phyloP scores from a whole-genome alignment of 2,329 filamentous ascomycete genomes.

The Phialophora expanda region DNA sequence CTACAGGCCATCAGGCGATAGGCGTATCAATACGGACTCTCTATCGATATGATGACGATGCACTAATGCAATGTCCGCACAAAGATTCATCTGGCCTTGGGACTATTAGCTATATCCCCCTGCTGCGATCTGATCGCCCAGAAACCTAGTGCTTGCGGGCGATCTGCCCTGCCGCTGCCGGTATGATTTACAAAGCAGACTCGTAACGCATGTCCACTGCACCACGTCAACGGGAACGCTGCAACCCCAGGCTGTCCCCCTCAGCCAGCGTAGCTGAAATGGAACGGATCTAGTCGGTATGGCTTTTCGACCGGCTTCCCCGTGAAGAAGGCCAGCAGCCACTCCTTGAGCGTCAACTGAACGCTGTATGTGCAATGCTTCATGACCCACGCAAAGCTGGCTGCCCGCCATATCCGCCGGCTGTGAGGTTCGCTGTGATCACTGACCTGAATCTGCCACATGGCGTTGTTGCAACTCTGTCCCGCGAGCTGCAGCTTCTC shows the following conservation, averaged over 20 bases:
- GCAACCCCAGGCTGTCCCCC: neutral
- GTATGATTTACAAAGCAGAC: too few species aligned
- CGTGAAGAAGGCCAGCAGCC: conserved; percentile 32
- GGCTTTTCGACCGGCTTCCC: conserved; percentile 24
- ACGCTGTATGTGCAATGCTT: conserved; percentile 32
- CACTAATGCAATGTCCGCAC: neutral
- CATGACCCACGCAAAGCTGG: conserved; percentile 31
- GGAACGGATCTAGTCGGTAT: conserved; percentile 27
- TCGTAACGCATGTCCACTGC: neutral
- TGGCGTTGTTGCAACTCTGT: conserved; percentile 33
- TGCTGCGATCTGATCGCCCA: too few species aligned
- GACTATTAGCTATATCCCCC: too few species aligned
- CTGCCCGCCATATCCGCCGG: conserved; percentile 30
- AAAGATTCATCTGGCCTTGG: neutral
- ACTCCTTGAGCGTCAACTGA: conserved; percentile 29
- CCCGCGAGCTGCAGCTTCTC: conserved; percentile 27
- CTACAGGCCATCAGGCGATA: neutral
- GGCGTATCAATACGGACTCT: neutral
- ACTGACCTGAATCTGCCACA: conserved; percentile 35
- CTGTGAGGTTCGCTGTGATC: conserved; percentile 32
- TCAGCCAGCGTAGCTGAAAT: conserved; percentile 35
- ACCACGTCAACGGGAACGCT: neutral
- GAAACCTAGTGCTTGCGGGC: too few species aligned
- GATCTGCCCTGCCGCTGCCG: neutral
- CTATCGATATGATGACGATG: conserved; percentile 7